phyloP scores from a whole-genome alignment of 352 stramenopile species.

The Discostella stelligera region DNA sequence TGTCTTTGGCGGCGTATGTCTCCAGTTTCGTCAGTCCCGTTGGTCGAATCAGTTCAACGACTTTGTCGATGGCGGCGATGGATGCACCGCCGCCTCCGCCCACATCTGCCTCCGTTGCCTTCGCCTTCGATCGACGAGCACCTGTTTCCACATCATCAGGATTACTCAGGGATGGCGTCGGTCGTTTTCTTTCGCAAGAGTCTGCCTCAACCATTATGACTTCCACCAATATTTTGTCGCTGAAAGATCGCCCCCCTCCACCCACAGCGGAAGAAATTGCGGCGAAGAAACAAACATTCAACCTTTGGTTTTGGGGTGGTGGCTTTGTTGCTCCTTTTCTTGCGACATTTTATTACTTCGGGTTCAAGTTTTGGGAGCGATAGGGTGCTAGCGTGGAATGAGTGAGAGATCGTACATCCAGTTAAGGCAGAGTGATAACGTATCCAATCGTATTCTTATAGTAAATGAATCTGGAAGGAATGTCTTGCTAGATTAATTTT shows the following conservation, averaged over 20 bases:
- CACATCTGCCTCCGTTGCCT: slow-evolving; percentile 8
- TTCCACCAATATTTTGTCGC: slow-evolving; percentile 49
- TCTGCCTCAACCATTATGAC: slow-evolving; percentile 38
- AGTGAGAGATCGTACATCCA: too few relatives aligned
- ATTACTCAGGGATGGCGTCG: slow-evolving; percentile 35
- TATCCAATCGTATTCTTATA: too few relatives aligned
- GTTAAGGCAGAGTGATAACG: too few relatives aligned
- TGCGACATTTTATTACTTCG: slow-evolving; percentile 83
- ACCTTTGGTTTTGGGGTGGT: slow-evolving; percentile 80
- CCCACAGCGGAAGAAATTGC: slow-evolving; percentile 75
- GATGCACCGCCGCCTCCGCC: slow-evolving; percentile 16
- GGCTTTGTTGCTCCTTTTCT: slow-evolving; percentile 82
- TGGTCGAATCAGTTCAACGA: slow-evolving; percentile 19
- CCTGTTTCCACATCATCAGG: slow-evolving; percentile 17
- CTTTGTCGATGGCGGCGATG: slow-evolving; percentile 32
- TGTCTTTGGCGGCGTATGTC: slow-evolving; percentile 20
- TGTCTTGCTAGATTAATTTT: slow-evolving; percentile 1
- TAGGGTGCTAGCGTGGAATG: slow-evolving; percentile 42
- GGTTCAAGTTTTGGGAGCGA: slow-evolving; percentile 82
- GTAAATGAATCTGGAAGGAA: too few relatives aligned
- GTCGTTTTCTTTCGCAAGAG: slow-evolving; percentile 26
- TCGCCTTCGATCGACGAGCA: slow-evolving; percentile 18
- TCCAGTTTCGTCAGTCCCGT: slow-evolving; percentile 28
- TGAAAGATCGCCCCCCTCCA: slow-evolving; percentile 71
- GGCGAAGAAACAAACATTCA: slow-evolving; percentile 81